Percentiles rank a stretch among this genome's conserved stretches.
These are phyloP conservation scores for Trypanosoma lewisi DNA, from an alignment of 208 protist species.

Conservation along the genomic window DNA sequence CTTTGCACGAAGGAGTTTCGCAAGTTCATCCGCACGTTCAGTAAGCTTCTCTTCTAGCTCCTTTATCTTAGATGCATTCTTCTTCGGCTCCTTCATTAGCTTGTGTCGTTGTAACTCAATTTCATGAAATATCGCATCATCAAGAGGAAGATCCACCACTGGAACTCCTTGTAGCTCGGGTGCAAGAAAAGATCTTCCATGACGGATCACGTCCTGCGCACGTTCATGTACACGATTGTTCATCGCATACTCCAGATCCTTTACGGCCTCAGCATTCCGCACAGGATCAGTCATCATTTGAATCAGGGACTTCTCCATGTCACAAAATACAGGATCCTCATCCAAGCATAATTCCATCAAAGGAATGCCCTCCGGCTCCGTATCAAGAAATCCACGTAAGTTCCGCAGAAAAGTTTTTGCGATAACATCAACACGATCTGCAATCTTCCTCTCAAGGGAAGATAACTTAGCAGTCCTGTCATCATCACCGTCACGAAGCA, in stretches of 20 bases:
- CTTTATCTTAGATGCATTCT: too few relatives aligned
- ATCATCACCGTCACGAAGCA: constrained; percentile 42
- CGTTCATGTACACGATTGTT: constrained; percentile 64
- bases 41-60: constrained; percentile 72
- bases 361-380: constrained; percentile 51
- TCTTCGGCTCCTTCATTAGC: too few relatives aligned
- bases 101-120: constrained; percentile 63
- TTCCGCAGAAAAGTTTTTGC: constrained; percentile 51
- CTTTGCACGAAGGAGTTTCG: too few relatives aligned
- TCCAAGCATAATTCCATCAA: constrained; percentile 58
- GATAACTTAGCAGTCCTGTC: constrained; percentile 36
- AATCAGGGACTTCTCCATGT: constrained; percentile 55
- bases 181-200: constrained; percentile 77
- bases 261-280: constrained; percentile 28
- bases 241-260: constrained; percentile 41
- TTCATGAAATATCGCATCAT: constrained; percentile 55
- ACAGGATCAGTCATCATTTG: constrained; percentile 43
- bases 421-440: constrained; percentile 39
- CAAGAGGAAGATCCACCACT: constrained; percentile 69
- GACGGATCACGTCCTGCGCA: constrained; percentile 51
- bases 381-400: constrained; percentile 71
- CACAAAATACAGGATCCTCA: constrained; percentile 49
- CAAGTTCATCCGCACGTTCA: constrained; percentile 47
- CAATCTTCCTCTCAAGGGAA: too few relatives aligned
- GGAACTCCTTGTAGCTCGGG: constrained; percentile 67